phyloP scores from a whole-genome alignment of 1,139 yeast genomes.

The Scheffersomyces parashehatae region DNA sequence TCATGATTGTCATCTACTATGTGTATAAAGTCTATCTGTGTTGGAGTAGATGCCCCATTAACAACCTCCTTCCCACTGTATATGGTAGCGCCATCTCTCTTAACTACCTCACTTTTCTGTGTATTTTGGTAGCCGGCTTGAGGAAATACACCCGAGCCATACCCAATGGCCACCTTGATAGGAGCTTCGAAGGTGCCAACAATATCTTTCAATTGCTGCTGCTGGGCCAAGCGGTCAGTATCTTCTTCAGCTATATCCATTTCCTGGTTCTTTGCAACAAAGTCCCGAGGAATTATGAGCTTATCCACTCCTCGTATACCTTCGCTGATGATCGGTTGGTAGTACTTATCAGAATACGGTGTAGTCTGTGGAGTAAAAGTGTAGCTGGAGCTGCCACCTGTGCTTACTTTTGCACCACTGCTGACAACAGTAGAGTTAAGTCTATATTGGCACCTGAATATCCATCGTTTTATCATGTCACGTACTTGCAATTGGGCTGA shows the following conservation, averaged over 20 bases:
- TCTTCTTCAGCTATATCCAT: slow-evolving; percentile 44
- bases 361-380: slow-evolving; percentile 10
- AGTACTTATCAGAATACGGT: slow-evolving; percentile 29
- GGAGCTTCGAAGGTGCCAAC: slow-evolving; percentile 66
- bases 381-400: not conserved
- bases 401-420: not conserved
- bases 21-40: slow-evolving; percentile 87
- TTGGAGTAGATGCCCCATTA: slow-evolving; percentile 14
- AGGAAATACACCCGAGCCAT: slow-evolving; percentile 91
- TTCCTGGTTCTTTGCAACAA: slow-evolving; percentile 50
- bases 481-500: not conserved
- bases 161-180: slow-evolving; percentile 78
- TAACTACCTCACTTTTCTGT: slow-evolving; percentile 21
- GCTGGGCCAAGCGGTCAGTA: slow-evolving; percentile 4
- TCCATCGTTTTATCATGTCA: slow-evolving; percentile 9
- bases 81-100: not conserved
- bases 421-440: slow-evolving; percentile 4
- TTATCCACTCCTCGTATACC: slow-evolving; percentile 29
- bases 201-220: slow-evolving; percentile 47
- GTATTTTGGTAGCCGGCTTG: slow-evolving; percentile 58
- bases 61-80: not conserved
- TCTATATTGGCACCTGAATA: slow-evolving; percentile 6
- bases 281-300: slow-evolving; percentile 24
- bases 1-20: slow-evolving; percentile 71
- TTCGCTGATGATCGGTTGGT: slow-evolving; percentile 28